A percentile compares a stretch with the other conserved stretches of the same genome.
phyloP scores from a whole-genome alignment of 164 flowering plant species.

The Houttuynia cordata region DNA sequence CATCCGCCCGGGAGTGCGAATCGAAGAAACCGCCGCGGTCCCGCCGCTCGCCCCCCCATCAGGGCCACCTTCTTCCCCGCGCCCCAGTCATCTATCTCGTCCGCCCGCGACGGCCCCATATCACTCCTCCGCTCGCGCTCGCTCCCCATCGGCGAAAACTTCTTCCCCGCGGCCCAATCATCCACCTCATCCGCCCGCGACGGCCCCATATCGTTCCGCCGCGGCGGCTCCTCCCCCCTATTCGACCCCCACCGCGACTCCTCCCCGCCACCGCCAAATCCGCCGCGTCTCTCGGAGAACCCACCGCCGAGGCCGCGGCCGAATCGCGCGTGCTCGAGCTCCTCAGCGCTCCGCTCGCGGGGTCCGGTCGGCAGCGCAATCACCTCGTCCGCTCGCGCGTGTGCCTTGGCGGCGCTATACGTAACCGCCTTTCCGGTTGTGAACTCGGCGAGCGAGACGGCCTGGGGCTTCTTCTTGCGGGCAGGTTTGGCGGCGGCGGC shows the following conservation, averaged over 20 bases:
- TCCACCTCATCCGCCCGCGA: constrained; percentile 91
- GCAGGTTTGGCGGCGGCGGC: constrained; percentile 50
- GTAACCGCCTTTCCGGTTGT: constrained; percentile 17
- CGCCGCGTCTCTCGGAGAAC: constrained; percentile 1
- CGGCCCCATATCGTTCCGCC: constrained; percentile 31
- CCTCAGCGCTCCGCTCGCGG: constrained; percentile 68
- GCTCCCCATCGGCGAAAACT: constrained; percentile 11
- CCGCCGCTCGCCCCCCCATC: constrained; percentile 14
- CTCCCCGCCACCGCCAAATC: constrained; percentile 26
- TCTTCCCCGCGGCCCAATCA: constrained; percentile 83
- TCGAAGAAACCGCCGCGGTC: constrained; percentile 44
- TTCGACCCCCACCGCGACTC: constrained; percentile 26
- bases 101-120: constrained; percentile 62
- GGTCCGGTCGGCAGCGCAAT: constrained; percentile 75
- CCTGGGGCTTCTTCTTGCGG: constrained; percentile 73
- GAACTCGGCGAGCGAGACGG: constrained; percentile 62
- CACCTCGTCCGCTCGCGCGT: constrained; percentile 27
- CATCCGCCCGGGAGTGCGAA: constrained; percentile 74
- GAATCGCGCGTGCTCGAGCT: constrained; percentile 45
- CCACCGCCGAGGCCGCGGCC: constrained; percentile 50
- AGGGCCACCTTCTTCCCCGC: constrained; percentile 49
- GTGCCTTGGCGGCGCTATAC: constrained; percentile 13
- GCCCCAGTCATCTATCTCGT: constrained; percentile 88
- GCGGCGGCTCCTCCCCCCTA: constrained; percentile 30
- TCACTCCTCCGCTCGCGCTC: constrained; percentile 26